A percentile compares a stretch with the other conserved stretches of the same genome.
Evolutionary conservation across 768 basidiomycete species (phyloP).

Genomic region (Atractiella rhizophila): DNA sequence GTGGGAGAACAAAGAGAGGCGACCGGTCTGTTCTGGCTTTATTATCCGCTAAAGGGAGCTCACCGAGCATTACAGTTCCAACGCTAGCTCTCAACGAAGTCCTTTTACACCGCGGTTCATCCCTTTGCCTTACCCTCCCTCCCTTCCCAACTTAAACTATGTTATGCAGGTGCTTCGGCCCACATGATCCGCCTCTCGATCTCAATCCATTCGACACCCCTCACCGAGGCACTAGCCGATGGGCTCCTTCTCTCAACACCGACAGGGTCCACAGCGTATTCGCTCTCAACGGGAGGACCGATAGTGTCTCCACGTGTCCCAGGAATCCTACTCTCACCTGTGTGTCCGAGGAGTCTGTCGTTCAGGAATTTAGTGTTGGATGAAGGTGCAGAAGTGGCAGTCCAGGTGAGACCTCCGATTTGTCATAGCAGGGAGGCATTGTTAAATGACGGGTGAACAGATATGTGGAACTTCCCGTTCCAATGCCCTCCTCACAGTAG

Average conservation of each 20-base stretch:
- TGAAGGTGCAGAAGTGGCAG: slow-evolving; percentile 20
- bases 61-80: no score
- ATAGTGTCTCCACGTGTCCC: slow-evolving; percentile 82
- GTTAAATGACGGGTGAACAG: slow-evolving; percentile 23
- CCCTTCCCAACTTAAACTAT: no score
- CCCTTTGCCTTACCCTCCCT: slow-evolving; percentile 78
- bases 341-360: slow-evolving; percentile 72
- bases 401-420: slow-evolving; percentile 19
- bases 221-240: slow-evolving; percentile 37
- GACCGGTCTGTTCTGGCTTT: no score
- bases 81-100: slow-evolving; percentile 98
- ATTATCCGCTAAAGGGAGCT: no score
- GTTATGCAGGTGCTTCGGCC: no score
- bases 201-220: not conserved
- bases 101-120: slow-evolving; percentile 68
- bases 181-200: not conserved
- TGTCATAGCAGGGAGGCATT: not conserved
- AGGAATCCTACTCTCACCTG: slow-evolving; percentile 78
- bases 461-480: slow-evolving; percentile 64
- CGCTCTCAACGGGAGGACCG: slow-evolving; percentile 78
- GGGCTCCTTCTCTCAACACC: slow-evolving; percentile 85
- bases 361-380: slow-evolving; percentile 83
- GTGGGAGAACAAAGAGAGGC: no score
- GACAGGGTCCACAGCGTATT: slow-evolving; percentile 89
- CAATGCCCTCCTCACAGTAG: slow-evolving; percentile 74